phyloP scores from a whole-genome alignment of 106 monocot species.

The Alisma plantagoaquatica region DNA sequence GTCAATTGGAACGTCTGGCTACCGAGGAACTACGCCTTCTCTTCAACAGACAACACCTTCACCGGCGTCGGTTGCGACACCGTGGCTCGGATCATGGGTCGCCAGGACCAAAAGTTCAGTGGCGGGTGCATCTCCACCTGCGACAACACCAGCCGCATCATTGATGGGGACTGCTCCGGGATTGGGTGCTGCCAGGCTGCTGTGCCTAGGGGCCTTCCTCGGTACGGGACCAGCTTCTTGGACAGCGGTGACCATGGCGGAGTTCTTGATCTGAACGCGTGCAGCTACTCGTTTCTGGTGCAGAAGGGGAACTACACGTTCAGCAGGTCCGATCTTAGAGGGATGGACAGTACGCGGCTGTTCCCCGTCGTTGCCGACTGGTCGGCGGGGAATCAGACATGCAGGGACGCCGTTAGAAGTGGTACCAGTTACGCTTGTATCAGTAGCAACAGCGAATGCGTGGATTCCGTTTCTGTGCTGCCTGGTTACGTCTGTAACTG shows the following conservation, averaged over 20 bases:
- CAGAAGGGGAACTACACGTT: background rate
- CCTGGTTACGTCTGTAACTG: slow-evolving; percentile 6
- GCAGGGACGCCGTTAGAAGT: background rate
- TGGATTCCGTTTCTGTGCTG: slow-evolving; percentile 1
- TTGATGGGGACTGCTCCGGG: background rate
- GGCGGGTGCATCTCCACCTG: background rate
- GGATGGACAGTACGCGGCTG: background rate
- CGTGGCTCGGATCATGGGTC: background rate
- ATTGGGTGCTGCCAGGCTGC: slow-evolving; percentile 2
- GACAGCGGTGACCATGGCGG: background rate
- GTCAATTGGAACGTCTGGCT: background rate
- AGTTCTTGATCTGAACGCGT: background rate
- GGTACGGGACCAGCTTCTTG: background rate
- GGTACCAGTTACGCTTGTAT: background rate
- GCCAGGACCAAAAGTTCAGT: background rate
- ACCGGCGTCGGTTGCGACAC: background rate
- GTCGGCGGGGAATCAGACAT: background rate
- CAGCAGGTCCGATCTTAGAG: background rate
- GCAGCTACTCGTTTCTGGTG: background rate
- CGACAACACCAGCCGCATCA: background rate
- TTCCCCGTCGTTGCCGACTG: slow-evolving; percentile 1
- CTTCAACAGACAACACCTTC: background rate
- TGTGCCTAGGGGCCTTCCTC: background rate
- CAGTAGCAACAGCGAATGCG: slow-evolving; percentile 1
- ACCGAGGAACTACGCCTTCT: background rate